Percentiles rank a stretch among this genome's conserved stretches.
Evolutionary conservation across 2,329 filamentous ascomycete genomes (phyloP).

Genomic region (Trichocomaceae sp.): DNA sequence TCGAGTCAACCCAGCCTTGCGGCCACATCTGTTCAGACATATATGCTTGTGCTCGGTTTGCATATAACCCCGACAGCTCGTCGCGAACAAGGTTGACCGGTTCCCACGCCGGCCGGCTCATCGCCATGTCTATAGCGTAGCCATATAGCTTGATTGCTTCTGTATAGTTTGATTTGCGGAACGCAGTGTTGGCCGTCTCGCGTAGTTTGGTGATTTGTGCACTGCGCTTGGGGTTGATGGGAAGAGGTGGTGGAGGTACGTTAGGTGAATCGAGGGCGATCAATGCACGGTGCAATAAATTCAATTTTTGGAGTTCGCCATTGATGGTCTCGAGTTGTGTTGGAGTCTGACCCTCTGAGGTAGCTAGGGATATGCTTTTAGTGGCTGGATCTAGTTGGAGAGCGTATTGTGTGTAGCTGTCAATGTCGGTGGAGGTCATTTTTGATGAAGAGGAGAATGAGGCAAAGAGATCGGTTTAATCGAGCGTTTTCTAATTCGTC

Average conservation of each 20-base stretch:
- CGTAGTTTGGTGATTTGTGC: slow-evolving; percentile 85
- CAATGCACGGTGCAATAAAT: slow-evolving; percentile 67
- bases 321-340: slow-evolving; percentile 48
- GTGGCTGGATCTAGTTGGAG: slow-evolving; percentile 73
- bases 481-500: not conserved
- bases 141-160: slow-evolving; percentile 78
- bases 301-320: slow-evolving; percentile 65
- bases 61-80: slow-evolving; percentile 71
- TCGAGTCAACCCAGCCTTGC: slow-evolving; percentile 79
- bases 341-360: slow-evolving; percentile 38
- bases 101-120: slow-evolving; percentile 79
- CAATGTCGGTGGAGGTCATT: slow-evolving; percentile 18
- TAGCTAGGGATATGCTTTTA: slow-evolving; percentile 60
- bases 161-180: slow-evolving; percentile 66
- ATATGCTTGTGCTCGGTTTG: slow-evolving; percentile 83
- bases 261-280: slow-evolving; percentile 58
- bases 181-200: slow-evolving; percentile 75
- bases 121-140: slow-evolving; percentile 84
- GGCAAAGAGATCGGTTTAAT: not conserved
- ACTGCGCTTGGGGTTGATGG: slow-evolving; percentile 85
- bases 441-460: not conserved
- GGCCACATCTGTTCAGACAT: slow-evolving; percentile 78
- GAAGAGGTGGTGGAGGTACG: slow-evolving; percentile 77
- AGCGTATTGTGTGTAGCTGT: slow-evolving; percentile 69
- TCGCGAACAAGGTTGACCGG: slow-evolving; percentile 75